These are phyloP conservation scores for Gonapodya prolifera DNA, from an alignment of 192 early-diverging fungal species.

Conservation along the genomic window DNA sequence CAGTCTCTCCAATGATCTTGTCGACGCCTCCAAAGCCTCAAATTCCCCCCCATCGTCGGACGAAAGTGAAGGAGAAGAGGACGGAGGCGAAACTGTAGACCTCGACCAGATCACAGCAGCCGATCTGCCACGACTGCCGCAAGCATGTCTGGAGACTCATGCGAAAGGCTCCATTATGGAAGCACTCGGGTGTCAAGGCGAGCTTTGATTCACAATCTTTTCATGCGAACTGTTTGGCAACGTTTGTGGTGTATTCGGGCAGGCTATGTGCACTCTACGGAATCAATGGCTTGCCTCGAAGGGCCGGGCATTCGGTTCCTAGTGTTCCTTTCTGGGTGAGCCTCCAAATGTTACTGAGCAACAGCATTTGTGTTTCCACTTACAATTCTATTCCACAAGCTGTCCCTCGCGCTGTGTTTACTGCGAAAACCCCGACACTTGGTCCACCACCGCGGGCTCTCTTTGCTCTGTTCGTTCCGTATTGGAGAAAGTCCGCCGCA, in stretches of 20 bases:
- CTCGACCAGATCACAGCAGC: neutral
- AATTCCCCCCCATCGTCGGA: too few species aligned
- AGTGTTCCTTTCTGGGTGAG: neutral
- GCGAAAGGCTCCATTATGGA: neutral
- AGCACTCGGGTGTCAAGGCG: neutral
- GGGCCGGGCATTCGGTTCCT: neutral
- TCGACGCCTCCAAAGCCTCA: too few species aligned
- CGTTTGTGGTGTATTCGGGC: too few species aligned
- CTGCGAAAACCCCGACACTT: conserved; percentile 10
- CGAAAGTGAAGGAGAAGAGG: neutral
- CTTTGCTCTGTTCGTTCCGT: neutral
- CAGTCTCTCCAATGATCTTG: too few species aligned
- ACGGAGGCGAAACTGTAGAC: neutral
- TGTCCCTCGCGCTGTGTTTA: conserved; percentile 7
- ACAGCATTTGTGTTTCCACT: neutral
- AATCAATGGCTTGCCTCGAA: neutral
- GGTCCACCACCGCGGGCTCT: neutral
- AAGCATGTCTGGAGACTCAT: neutral
- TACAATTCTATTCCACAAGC: neutral
- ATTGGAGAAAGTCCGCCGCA: neutral
- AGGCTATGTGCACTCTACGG: neutral
- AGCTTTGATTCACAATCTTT: too few species aligned
- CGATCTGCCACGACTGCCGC: neutral
- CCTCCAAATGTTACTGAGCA: neutral
- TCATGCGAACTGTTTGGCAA: too few species aligned